A percentile compares a stretch with the other conserved stretches of the same genome.
Evolutionary conservation across 1,284 basidiomycete genomes (phyloP).

Genomic region (Apiotrichum veenhuisii): DNA sequence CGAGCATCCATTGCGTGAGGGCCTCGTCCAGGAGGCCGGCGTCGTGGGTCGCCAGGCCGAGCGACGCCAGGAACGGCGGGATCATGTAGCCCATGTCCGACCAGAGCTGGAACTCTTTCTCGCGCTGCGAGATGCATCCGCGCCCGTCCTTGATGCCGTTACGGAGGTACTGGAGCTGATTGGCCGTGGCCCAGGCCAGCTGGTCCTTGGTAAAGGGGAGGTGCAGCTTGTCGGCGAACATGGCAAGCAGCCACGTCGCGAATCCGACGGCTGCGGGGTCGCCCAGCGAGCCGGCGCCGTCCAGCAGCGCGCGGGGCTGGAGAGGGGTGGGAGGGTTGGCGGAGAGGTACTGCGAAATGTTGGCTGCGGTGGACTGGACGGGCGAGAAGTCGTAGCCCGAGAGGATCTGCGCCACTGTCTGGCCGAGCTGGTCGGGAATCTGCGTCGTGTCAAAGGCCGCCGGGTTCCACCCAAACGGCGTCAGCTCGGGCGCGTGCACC

Average conservation of each 20-base stretch:
- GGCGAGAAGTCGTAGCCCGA: conserved; percentile 21
- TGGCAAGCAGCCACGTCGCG: conserved; percentile 28
- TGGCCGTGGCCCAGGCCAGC: conserved; percentile 36
- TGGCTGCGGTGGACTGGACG: not conserved
- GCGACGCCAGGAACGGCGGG: conserved; percentile 59
- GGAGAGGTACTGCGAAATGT: conserved; percentile 14
- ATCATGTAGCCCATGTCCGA: conserved; percentile 62
- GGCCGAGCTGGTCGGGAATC: not conserved
- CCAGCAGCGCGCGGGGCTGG: conserved; percentile 18
- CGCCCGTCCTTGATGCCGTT: conserved; percentile 18
- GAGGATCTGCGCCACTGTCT: conserved; percentile 13
- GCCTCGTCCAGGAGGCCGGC: conserved; percentile 51
- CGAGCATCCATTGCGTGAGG: conserved; percentile 56
- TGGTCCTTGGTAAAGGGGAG: conserved; percentile 9
- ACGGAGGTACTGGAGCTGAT: conserved; percentile 27
- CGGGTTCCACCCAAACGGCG: conserved; percentile 24
- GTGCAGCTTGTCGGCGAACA: conserved; percentile 15
- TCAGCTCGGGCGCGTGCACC: conserved; percentile 27
- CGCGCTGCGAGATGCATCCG: conserved; percentile 32
- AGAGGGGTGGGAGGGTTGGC: conserved; percentile 12
- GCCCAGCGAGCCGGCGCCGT: conserved; percentile 31
- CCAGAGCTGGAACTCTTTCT: conserved; percentile 50
- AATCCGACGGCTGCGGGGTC: conserved; percentile 31
- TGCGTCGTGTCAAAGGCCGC: not conserved
- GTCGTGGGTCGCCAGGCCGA: conserved; percentile 54